Base-by-base conservation (phyloP, 495 filamentous ascomycete species). In the Talaromyces borbonicus region DNA sequence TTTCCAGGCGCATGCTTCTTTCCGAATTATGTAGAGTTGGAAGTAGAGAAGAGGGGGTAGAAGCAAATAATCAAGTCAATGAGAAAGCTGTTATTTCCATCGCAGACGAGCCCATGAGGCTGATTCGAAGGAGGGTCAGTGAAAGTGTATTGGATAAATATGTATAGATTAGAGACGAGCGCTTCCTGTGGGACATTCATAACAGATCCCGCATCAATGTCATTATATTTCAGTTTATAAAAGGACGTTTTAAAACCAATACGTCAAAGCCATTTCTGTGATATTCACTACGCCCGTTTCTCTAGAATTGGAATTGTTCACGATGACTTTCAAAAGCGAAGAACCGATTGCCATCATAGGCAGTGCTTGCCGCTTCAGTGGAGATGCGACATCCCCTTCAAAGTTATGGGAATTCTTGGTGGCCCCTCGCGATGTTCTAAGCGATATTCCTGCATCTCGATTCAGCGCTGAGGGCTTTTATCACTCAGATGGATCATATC, bases 301-400 rank as follows among this genome's bases (percentile, higher is more conserved):
- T 29, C 26, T 29, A 11, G 11, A 29, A 29, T 11, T 29, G 26
- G 26, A 29, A 29, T 29, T 29, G 11, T 11, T 11, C 26, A 29
- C 11, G 26, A 29, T 29, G 26, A 29, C 26, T 5, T 29, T 37
- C 33, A 37, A 37, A 37, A 37, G 33, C 18, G 2, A 3, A 30
- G 63, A 68, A 51, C 68, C 66, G 14, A 68, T 73, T 43, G 70
- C 69, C 40, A 61, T 73, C 20, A 55, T 71, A 26, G 69, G 70
- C 46, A 70, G 62, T 52, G 62, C 69, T 16, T 83, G 67, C 52
- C 56, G 65, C 19, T 79, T 84, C 49, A 76, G 80, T 15, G 79
- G 60, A 19, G 53, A 58, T 36, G 49, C 65, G 49, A 55, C 45
- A 20, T 56, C 65, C 20, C 59, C 65, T 14, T 58, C 57, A 18